These are phyloP conservation scores for Epicoccum nigrum DNA, from an alignment of 2,329 filamentous ascomycete species.

Conservation along the genomic window DNA sequence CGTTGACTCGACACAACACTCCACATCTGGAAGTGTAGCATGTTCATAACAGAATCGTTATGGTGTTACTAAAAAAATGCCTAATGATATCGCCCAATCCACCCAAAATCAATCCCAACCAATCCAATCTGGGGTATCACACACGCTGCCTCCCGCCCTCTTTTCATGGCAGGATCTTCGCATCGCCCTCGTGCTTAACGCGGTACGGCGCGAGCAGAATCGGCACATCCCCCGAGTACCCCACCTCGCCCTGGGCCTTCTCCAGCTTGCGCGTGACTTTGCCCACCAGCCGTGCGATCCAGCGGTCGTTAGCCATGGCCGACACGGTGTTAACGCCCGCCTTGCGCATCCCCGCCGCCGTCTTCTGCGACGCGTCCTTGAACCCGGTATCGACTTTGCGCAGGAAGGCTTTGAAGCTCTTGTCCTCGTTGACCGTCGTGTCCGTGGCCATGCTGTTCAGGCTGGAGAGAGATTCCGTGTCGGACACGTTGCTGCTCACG, in stretches of 20 bases:
- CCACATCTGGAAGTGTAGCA: too few species aligned
- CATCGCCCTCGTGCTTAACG: slow-evolving; percentile 37
- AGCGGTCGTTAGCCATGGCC: slow-evolving; percentile 59
- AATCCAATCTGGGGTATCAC: not conserved
- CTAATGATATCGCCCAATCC: not conserved
- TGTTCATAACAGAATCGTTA: too few species aligned
- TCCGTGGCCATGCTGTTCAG: slow-evolving; percentile 31
- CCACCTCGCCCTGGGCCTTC: slow-evolving; percentile 57
- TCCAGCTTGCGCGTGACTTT: slow-evolving; percentile 58
- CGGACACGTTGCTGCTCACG: slow-evolving; percentile 29
- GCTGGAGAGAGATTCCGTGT: slow-evolving; percentile 20
- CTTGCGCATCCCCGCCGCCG: slow-evolving; percentile 56
- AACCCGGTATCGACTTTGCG: slow-evolving; percentile 34
- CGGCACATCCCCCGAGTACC: slow-evolving; percentile 57
- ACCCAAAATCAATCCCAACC: not conserved
- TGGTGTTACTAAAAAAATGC: too few species aligned
- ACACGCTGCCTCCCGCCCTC: not conserved
- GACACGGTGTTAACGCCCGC: slow-evolving; percentile 49
- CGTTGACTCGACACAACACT: too few species aligned
- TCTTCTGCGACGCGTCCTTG: slow-evolving; percentile 43
- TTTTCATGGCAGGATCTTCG: slow-evolving; percentile 44
- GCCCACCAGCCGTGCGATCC: slow-evolving; percentile 61
- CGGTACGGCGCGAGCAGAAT: slow-evolving; percentile 51
- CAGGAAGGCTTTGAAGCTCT: slow-evolving; percentile 33
- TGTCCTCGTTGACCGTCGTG: slow-evolving; percentile 25